Conservation (phyloP, 345 rosid genomes). For the Eucalyptus pauciflora region DNA sequence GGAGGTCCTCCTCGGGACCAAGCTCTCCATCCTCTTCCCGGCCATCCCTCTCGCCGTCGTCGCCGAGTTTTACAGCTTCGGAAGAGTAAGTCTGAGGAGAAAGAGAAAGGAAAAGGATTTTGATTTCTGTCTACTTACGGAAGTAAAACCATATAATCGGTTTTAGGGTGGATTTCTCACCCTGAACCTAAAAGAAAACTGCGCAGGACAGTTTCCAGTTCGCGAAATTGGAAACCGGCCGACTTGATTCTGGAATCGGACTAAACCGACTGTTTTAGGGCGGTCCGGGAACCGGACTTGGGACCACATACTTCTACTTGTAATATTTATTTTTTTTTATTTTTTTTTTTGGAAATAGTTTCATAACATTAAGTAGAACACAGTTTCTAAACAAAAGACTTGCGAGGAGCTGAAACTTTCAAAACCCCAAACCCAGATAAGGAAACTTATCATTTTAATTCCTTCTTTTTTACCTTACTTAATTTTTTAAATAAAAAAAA, state of each 20-base stretch:
- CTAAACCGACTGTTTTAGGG: accelerated
- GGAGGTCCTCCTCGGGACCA: slow-evolving; percentile 81
- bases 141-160: not conserved
- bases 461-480: not conserved
- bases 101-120: not conserved
- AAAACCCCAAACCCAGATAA: not conserved
- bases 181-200: not conserved
- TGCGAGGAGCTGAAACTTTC: not conserved
- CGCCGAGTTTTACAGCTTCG: slow-evolving; percentile 42
- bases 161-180: not conserved
- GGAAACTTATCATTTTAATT: not conserved
- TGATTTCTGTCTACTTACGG: not conserved
- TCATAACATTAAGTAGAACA: not conserved
- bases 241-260: not conserved
- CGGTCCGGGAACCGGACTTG: not conserved
- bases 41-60: slow-evolving; percentile 71
- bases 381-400: not conserved
- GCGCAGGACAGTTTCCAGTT: not conserved
- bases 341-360: not conserved
- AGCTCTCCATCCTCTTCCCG: slow-evolving; percentile 61
- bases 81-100: slow-evolving; percentile 16
- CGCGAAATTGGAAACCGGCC: not conserved
- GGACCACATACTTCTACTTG: not conserved
- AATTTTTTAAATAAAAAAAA: not conserved
- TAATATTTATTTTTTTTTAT: accelerated